Conservation (phyloP, 768 basidiomycete species). For the Naganishia onofrii region DNA sequence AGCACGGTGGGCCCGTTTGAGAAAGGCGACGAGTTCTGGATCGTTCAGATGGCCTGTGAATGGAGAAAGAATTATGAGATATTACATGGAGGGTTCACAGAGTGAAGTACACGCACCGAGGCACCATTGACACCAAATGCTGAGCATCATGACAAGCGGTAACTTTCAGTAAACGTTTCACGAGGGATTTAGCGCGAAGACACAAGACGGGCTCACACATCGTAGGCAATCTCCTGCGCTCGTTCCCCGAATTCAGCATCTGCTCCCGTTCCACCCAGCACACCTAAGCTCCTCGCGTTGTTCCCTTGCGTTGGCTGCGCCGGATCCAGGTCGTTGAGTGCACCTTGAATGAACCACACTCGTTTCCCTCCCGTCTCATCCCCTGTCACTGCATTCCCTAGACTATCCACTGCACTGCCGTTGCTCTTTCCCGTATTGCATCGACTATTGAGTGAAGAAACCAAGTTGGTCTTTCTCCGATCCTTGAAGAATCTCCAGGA, state of each 20-base stretch:
- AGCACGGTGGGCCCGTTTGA: slow-evolving; percentile 63
- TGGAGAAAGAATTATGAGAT: slow-evolving; percentile 8
- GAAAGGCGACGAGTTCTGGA: slow-evolving; percentile 71
- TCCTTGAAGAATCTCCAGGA: slow-evolving; percentile 39
- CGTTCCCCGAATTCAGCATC: slow-evolving; percentile 43
- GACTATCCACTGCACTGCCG: slow-evolving; percentile 3
- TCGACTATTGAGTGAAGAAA: not conserved
- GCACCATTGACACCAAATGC: slow-evolving; percentile 96
- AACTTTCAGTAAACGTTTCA: not conserved
- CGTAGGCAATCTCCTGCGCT: slow-evolving; percentile 65
- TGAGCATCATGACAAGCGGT: slow-evolving; percentile 15
- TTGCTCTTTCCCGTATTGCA: not conserved
- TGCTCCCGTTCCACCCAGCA: slow-evolving; percentile 63
- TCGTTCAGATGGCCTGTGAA: slow-evolving; percentile 64
- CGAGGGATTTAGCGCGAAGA: no score
- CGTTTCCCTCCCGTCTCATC: slow-evolving; percentile 40
- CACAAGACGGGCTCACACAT: slow-evolving; percentile 56
- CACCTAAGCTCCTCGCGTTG: slow-evolving; percentile 58
- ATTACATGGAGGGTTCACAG: not conserved
- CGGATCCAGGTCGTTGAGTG: slow-evolving; percentile 80
- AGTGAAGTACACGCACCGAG: slow-evolving; percentile 49
- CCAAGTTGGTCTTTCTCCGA: slow-evolving; percentile 10
- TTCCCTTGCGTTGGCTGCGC: slow-evolving; percentile 51
- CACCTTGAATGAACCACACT: slow-evolving; percentile 65
- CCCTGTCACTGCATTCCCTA: slow-evolving; percentile 22